Evolutionary conservation across 2,329 filamentous ascomycete genomes (phyloP).

Genomic region (Aspergillus ibericus): DNA sequence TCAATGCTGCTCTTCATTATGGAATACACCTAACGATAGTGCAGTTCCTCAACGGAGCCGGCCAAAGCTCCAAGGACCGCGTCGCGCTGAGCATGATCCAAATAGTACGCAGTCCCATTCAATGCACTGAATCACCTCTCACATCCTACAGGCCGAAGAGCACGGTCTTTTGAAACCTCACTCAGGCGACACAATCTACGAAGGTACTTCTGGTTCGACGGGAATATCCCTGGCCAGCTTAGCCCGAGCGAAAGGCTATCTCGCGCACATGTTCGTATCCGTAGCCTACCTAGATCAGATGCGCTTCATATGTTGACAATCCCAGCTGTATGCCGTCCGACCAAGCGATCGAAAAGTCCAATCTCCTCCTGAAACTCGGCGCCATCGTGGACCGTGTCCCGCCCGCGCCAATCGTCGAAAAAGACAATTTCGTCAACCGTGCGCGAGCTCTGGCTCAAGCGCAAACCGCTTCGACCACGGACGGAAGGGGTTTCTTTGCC

Average conservation of each 20-base stretch:
- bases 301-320: conserved; percentile 14
- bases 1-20: background rate
- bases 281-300: background rate
- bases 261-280: conserved; percentile 72
- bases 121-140: conserved; percentile 2
- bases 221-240: conserved; percentile 92
- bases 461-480: conserved; percentile 56
- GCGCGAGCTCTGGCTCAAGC: conserved; percentile 73
- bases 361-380: conserved; percentile 83
- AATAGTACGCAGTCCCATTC: conserved; percentile 41
- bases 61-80: conserved; percentile 90
- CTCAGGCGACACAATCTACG: conserved; percentile 91
- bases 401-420: conserved; percentile 90
- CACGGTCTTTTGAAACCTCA: conserved; percentile 72
- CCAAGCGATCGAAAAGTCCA: conserved; percentile 82
- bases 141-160: conserved; percentile 66
- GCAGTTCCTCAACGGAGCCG: conserved; percentile 86
- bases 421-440: conserved; percentile 90
- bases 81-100: conserved; percentile 89
- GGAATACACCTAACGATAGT: conserved; percentile 2
- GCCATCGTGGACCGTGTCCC: conserved; percentile 89
- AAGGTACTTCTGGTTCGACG: conserved; percentile 94
- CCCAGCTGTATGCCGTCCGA: conserved; percentile 86
- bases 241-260: conserved; percentile 83
- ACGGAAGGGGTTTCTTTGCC: conserved; percentile 82